phyloP scores from a whole-genome alignment of 495 filamentous ascomycete genomes.

The Penicillium subrubescens region DNA sequence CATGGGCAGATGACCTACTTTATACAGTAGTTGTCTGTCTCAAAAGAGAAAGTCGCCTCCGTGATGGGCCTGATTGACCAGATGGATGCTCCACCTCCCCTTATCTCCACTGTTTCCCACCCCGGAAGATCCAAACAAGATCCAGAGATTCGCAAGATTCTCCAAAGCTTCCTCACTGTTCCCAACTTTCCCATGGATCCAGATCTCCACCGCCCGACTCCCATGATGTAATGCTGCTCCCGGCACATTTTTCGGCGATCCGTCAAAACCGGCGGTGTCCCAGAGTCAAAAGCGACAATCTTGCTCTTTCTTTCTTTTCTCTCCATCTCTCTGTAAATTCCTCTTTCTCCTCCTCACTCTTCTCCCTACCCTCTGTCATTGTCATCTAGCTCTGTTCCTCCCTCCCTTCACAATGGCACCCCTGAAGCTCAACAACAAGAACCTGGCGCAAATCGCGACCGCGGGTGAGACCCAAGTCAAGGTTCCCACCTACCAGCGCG shows the following conservation, averaged over 20 bases:
- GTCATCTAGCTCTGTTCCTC: background rate
- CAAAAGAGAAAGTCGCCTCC: conserved; percentile 4
- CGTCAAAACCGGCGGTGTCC: conserved; percentile 11
- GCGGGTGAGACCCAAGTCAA: conserved; percentile 31
- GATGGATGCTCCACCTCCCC: conserved; percentile 1
- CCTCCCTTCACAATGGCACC: conserved; percentile 34
- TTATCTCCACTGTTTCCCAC: conserved; percentile 1
- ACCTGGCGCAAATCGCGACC: conserved; percentile 39
- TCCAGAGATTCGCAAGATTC: background rate
- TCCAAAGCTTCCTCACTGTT: background rate
- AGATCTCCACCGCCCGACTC: background rate
- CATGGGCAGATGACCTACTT: background rate
- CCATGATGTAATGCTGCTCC: conserved; percentile 13
- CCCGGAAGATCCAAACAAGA: background rate
- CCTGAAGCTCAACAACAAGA: conserved; percentile 43
- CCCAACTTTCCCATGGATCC: conserved; percentile 3
- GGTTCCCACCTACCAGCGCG: conserved; percentile 41
- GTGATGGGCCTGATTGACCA: background rate
- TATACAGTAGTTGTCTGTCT: too few relatives aligned
- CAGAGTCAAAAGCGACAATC: background rate
- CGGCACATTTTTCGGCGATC: conserved; percentile 5
- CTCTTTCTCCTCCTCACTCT: background rate
- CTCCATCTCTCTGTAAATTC: background rate
- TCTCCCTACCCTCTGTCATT: background rate
- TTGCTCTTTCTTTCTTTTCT: background rate